Conservation (phyloP, 2,329 filamentous ascomycete species). For the Aspergillus proliferans region DNA sequence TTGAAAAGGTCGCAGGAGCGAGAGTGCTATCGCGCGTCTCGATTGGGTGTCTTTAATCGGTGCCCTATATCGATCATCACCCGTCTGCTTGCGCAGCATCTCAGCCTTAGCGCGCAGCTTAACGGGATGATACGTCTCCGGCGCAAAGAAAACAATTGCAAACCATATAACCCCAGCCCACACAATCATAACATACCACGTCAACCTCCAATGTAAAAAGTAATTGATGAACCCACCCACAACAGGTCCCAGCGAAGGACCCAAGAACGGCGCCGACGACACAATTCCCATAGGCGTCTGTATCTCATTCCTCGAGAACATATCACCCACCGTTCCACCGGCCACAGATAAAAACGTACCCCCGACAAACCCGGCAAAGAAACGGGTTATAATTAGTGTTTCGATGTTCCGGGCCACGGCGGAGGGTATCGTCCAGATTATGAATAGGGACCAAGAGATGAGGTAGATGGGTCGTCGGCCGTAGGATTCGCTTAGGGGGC, state of each 20-base stretch:
- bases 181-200: slow-evolving; percentile 73
- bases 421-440: slow-evolving; percentile 71
- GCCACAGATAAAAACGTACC: slow-evolving; percentile 58
- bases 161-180: slow-evolving; percentile 60
- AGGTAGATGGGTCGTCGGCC: slow-evolving; percentile 75
- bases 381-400: slow-evolving; percentile 68
- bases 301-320: slow-evolving; percentile 8
- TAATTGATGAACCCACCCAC: slow-evolving; percentile 11
- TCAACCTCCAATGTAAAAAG: slow-evolving; percentile 54
- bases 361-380: slow-evolving; percentile 49
- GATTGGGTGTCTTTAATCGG: slow-evolving; percentile 50
- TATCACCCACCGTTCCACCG: slow-evolving; percentile 44
- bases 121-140: slow-evolving; percentile 69
- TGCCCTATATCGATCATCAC: slow-evolving; percentile 64
- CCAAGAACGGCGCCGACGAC: slow-evolving; percentile 8
- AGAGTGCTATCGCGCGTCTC: slow-evolving; percentile 52
- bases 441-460: slow-evolving; percentile 62
- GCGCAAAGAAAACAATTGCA: slow-evolving; percentile 63
- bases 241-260: slow-evolving; percentile 8
- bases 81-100: slow-evolving; percentile 57
- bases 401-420: slow-evolving; percentile 68
- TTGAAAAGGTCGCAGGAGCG: slow-evolving; percentile 62
- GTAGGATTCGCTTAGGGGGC: slow-evolving; percentile 53
- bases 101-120: slow-evolving; percentile 51
- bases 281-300: slow-evolving; percentile 11